Evolutionary conservation across 2,329 filamentous ascomycete species (phyloP), one percentile per base, ranked within the genome.

Genomic region (Trichoderma afroharzianum): DNA sequence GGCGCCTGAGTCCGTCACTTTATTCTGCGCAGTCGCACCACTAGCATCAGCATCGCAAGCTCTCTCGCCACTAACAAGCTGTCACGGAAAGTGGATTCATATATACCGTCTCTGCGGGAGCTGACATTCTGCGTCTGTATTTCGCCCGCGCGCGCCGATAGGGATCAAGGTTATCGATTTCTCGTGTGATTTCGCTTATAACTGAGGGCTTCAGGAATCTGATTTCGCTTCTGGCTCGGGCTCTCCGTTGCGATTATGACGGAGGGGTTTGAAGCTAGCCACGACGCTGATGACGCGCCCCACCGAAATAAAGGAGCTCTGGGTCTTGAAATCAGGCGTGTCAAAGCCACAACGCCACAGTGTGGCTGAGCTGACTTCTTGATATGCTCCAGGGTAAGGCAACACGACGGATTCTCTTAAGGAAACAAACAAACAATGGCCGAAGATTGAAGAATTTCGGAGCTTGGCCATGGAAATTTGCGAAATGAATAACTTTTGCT

Each of bases 91-190:
- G 36, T 30, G 57, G 55, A 50, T 50, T 61, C 57, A 73, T 77
- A 79, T 82, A 77, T 82, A 86, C 85, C 79, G 82, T 80, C 75
- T 84, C 80, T 74, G 78, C 77, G 63, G 83, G 81, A 72, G 82
- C 79, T 75, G 84, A 82, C 84, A 86, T 86, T 70, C 71, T 80
- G 14, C 21, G n/a, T 36, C 7, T 62, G 57, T 30, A 30, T 36
- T 33, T 33, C 36, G 36, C 28, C 30, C 28, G 39, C 36, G 39
- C 39, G 28, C 67, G n/a, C 39, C 36, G 15, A 47, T 39, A 33
- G n/a, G 47, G 59, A 26, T 32, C 30, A 11, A 62, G 21, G 39
- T 33, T 61, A 53, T 69, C 39, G 36, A 39, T 69, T 32, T 69
- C 55, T 61, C n/a, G 70, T 72, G 66, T 72, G 66, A 72, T 70